phyloP scores from a whole-genome alignment of 495 filamentous ascomycete genomes.

The Penicillium turbatum region DNA sequence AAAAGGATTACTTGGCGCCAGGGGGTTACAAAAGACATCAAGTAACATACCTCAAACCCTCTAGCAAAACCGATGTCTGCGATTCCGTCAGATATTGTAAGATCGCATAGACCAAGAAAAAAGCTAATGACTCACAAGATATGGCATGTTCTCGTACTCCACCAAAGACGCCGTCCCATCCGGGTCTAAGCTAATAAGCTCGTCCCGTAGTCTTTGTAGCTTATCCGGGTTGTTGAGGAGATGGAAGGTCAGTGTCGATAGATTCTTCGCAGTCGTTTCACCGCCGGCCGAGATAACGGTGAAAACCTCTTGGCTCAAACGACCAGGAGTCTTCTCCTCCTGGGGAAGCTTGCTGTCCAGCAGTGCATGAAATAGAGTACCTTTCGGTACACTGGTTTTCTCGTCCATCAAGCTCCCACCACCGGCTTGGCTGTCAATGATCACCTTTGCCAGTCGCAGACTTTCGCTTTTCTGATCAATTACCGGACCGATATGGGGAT shows the following conservation, averaged over 20 bases:
- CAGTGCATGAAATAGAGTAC: slow-evolving; percentile 43
- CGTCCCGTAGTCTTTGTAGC: slow-evolving; percentile 25
- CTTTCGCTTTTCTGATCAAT: slow-evolving; percentile 19
- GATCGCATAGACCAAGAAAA: neutral
- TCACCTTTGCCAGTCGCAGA: slow-evolving; percentile 12
- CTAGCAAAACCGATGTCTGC: slow-evolving; percentile 30
- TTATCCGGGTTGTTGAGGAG: slow-evolving; percentile 35
- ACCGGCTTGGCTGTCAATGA: slow-evolving; percentile 6
- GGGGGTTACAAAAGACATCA: neutral
- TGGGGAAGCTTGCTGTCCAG: slow-evolving; percentile 38
- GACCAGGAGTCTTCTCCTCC: slow-evolving; percentile 25
- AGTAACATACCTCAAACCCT: slow-evolving; percentile 24
- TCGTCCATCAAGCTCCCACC: neutral
- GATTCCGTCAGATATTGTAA: neutral
- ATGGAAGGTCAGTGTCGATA: slow-evolving; percentile 38
- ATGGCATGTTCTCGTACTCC: slow-evolving; percentile 35
- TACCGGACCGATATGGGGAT: slow-evolving; percentile 25
- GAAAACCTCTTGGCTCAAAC: slow-evolving; percentile 42
- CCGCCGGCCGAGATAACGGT: slow-evolving; percentile 44
- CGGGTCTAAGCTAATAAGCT: slow-evolving; percentile 23
- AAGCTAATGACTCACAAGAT: slow-evolving; percentile 18
- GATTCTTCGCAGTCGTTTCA: slow-evolving; percentile 40
- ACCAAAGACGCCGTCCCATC: slow-evolving; percentile 20
- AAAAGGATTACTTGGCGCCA: neutral
- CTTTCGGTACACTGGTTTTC: slow-evolving; percentile 2